These are phyloP conservation scores for Backusella australiensis DNA, from an alignment of 192 early-diverging fungal species.

Conservation along the genomic window DNA sequence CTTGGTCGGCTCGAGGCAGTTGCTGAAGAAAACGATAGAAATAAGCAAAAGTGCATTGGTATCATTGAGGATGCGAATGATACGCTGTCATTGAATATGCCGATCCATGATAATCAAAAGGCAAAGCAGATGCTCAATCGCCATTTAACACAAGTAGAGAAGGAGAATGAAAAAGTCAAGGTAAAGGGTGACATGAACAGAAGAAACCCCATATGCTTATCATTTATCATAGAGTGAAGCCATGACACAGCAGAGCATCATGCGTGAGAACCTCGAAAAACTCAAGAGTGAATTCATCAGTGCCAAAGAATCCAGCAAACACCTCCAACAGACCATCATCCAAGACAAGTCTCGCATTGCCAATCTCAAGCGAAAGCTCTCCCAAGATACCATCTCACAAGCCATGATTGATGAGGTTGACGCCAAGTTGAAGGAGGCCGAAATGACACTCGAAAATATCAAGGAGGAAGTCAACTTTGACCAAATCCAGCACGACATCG, in stretches of 20 bases:
- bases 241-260: not conserved
- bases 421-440: not conserved
- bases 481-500: slow-evolving; percentile 1
- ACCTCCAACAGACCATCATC: not conserved
- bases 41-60: not conserved
- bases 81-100: not conserved
- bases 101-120: not conserved
- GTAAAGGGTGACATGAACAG: not conserved
- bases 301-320: not conserved
- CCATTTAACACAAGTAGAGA: not conserved
- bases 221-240: not conserved
- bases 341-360: not conserved
- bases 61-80: not conserved
- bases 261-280: not conserved
- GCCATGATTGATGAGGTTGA: not conserved
- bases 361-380: not conserved
- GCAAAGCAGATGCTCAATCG: not conserved
- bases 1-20: not conserved
- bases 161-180: not conserved
- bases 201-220: no score
- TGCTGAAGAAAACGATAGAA: not conserved
- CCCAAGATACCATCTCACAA: not conserved
- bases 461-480: not conserved
- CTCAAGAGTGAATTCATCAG: not conserved
- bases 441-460: not conserved